These are phyloP conservation scores for Kalmusia sp. DNA, from an alignment of 2,329 filamentous ascomycete species.

Conservation along the genomic window DNA sequence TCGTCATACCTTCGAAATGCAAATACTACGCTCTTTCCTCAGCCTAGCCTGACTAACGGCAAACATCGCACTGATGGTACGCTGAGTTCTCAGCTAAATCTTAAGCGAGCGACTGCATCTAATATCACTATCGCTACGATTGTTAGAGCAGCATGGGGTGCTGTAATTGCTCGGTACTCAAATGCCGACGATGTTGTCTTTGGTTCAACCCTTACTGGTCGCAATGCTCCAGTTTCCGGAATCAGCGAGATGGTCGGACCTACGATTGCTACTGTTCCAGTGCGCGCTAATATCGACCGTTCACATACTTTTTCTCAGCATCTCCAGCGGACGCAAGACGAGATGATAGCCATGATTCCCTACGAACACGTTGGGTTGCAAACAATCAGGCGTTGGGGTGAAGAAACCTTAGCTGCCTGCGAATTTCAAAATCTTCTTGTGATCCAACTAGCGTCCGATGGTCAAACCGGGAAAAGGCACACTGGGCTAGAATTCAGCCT, in stretches of 20 bases:
- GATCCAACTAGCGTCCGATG: slow-evolving; percentile 47
- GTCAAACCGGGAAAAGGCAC: neutral
- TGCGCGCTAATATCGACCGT: neutral
- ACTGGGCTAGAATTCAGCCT: neutral
- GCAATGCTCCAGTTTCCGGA: slow-evolving; percentile 25
- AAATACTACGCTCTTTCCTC: neutral
- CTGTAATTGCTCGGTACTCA: slow-evolving; percentile 22
- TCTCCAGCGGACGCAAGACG: neutral
- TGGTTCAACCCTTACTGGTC: slow-evolving; percentile 29
- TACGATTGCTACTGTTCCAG: slow-evolving; percentile 36
- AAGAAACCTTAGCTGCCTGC: slow-evolving; percentile 60
- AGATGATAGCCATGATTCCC: slow-evolving; percentile 16
- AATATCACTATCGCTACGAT: slow-evolving; percentile 19
- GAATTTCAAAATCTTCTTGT: slow-evolving; percentile 61
- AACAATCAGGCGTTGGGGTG: slow-evolving; percentile 45
- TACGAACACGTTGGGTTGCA: slow-evolving; percentile 39
- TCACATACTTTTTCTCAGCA: neutral
- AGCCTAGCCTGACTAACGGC: neutral
- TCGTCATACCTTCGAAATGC: neutral
- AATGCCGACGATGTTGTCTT: slow-evolving; percentile 31
- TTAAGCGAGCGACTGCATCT: neutral
- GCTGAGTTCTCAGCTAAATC: neutral
- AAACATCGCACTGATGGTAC: neutral
- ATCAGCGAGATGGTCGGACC: slow-evolving; percentile 29
- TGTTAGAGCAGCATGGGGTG: slow-evolving; percentile 33